Percentiles rank a stretch among this genome's conserved stretches.
Evolutionary conservation across 768 basidiomycete species (phyloP).

Genomic region (Austroboletus festivus): DNA sequence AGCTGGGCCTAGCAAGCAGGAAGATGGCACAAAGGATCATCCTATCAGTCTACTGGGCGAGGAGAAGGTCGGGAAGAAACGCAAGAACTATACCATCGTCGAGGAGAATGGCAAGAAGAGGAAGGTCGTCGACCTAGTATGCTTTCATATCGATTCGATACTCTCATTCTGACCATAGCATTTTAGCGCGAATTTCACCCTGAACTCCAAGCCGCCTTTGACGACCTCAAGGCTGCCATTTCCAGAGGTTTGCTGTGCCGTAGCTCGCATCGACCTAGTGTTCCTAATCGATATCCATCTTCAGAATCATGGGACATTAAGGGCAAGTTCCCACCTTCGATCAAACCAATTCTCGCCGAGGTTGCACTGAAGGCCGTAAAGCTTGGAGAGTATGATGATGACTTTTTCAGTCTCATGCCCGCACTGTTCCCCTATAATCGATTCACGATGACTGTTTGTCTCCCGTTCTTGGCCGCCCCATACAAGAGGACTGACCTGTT

Average conservation of each 20-base stretch:
- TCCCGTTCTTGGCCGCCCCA: neutral
- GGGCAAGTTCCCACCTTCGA: conserved; percentile 81
- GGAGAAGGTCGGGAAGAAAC: conserved; percentile 45
- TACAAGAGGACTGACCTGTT: conserved; percentile 6
- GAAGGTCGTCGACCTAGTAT: conserved; percentile 64
- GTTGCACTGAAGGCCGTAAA: conserved; percentile 76
- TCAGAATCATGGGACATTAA: conserved; percentile 76
- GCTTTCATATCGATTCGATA: conserved; percentile 12
- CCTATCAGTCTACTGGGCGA: conserved; percentile 46
- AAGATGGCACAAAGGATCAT: conserved; percentile 47
- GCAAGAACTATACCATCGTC: conserved; percentile 50
- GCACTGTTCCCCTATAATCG: conserved; percentile 90
- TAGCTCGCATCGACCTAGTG: neutral
- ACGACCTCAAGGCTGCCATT: conserved; percentile 59
- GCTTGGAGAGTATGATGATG: conserved; percentile 87
- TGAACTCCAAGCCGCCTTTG: conserved; percentile 59
- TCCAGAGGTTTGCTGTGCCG: conserved; percentile 43
- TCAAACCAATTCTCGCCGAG: conserved; percentile 71
- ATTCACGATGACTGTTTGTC: conserved; percentile 83
- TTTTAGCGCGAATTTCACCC: conserved; percentile 65
- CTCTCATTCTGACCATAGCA: neutral
- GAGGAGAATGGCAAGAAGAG: conserved; percentile 67
- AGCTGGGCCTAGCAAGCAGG: conserved; percentile 24
- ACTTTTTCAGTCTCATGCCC: conserved; percentile 89
- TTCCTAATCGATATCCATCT: conserved; percentile 25